Conservation (phyloP, 345 rosid species). For the Lagerstroemia speciosa region DNA sequence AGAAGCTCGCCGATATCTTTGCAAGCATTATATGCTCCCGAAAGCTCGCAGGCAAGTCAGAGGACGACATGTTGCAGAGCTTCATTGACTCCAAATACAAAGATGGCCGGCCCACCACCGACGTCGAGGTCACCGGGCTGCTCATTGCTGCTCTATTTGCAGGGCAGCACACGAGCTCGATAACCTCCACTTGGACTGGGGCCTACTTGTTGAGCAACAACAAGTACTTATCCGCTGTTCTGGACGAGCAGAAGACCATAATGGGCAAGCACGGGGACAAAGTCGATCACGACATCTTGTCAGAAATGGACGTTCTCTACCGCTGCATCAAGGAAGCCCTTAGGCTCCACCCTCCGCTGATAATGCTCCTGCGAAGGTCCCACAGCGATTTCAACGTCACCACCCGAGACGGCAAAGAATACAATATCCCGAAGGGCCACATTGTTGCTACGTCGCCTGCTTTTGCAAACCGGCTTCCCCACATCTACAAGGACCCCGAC, state of each 20-base stretch:
- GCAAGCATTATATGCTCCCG: conserved; percentile 71
- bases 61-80: conserved; percentile 92
- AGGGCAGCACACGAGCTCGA: conserved; percentile 98
- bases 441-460: conserved; percentile 94
- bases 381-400: conserved; percentile 81
- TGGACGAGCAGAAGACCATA: conserved; percentile 69
- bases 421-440: conserved; percentile 89
- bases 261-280: conserved; percentile 69
- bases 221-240: conserved; percentile 46
- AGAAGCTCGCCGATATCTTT: conserved; percentile 73
- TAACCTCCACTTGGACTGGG: conserved; percentile 96
- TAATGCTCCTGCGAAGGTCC: conserved; percentile 77
- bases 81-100: conserved; percentile 94
- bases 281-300: conserved; percentile 77
- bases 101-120: conserved; percentile 82
- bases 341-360: conserved; percentile 90
- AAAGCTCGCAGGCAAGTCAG: conserved; percentile 52
- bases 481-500: conserved; percentile 73
- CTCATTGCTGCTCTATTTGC: conserved; percentile 97
- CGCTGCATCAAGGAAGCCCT: conserved; percentile 94
- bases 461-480: conserved; percentile 84
- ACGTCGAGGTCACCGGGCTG: conserved; percentile 79
- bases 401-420: conserved; percentile 67
- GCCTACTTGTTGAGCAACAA: conserved; percentile 69
- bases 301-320: conserved; percentile 88